phyloP scores from a whole-genome alignment of 2,329 filamentous ascomycete species.

The Colletotrichum cordylinicola region DNA sequence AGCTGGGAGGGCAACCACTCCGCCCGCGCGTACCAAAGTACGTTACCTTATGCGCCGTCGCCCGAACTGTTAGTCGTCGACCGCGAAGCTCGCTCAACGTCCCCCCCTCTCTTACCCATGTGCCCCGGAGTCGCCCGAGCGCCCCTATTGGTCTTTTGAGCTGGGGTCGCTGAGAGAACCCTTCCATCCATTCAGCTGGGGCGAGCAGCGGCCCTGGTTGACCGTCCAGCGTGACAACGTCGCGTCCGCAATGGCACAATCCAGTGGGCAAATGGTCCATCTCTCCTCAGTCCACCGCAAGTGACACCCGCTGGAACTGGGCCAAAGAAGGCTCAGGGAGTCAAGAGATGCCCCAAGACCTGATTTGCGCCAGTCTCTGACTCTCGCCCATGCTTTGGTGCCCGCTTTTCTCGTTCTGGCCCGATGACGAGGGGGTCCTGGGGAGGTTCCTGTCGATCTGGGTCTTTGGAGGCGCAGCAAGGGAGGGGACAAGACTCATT shows the following conservation, averaged over 20 bases:
- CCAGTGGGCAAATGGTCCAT: neutral
- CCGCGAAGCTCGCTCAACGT: neutral
- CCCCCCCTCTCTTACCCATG: neutral
- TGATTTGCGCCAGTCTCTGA: constrained; percentile 7
- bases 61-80: neutral
- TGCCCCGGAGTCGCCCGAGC: constrained; percentile 8
- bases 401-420: constrained; percentile 11
- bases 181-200: neutral
- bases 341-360: neutral
- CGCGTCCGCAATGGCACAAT: neutral
- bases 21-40: neutral
- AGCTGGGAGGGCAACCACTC: neutral
- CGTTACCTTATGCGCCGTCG: neutral
- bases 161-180: neutral
- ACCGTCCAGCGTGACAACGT: neutral
- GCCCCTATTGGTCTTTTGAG: neutral
- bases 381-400: constrained; percentile 4
- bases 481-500: neutral
- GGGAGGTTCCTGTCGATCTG: constrained; percentile 14
- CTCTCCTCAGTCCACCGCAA: neutral
- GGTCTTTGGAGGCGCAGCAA: constrained; percentile 21
- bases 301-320: constrained; percentile 8
- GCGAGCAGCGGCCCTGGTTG: neutral
- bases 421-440: neutral
- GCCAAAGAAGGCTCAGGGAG: neutral